Evolutionary conservation across 305 asterid species (phyloP), one percentile per base, ranked within the genome.

Genomic region (Solanum chacoense): DNA sequence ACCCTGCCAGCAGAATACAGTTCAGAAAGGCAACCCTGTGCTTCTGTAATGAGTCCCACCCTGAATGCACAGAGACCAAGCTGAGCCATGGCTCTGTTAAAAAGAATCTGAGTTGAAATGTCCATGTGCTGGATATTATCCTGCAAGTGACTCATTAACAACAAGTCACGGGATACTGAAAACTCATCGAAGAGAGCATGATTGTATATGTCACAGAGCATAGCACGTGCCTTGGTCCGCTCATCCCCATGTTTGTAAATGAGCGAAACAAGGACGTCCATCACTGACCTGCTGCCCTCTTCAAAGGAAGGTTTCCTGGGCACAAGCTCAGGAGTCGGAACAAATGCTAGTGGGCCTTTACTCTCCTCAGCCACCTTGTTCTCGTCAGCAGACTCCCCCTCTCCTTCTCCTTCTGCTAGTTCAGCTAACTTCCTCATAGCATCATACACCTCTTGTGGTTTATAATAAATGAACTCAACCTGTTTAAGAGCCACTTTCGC

Each of bases 141-240:
- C 93, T 97, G 99, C 89, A 97, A 95, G 92, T 94, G 99, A 93
- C 99, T 97, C 99, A 96, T 97, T 7, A 97, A 94, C 93, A 97
- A 75, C 90, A 97, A 88, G 90, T 96, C 99, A 16, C 99, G 98
- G 22, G 99, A 91, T 45, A 92, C 92, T 2, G 97, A 91, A 86
- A 97, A 97, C 20, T 97, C 96, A 79, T 96, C 99, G 32, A 94
- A 89, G 87, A 97, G 93, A 22, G 99, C 98, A 86, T 96, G 98
- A 83, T 96, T 94, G 89, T 97, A 97, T 11, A 97, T 97, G 88
- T 97, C 99, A 86, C 99, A 97, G 65, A 97, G 99, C 99, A 97
- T 96, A 6, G 99, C 99, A 79, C 99, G 99, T 38, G 99, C 99
- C 91, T 96, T 97, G 0, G 98, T 97, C 50, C 99, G 87, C 94